A percentile compares a stretch with the other conserved stretches of the same genome.
Evolutionary conservation across 228 moss, liverwort and hornwort genomes (phyloP).

Genomic region (Sphagnum fallax): DNA sequence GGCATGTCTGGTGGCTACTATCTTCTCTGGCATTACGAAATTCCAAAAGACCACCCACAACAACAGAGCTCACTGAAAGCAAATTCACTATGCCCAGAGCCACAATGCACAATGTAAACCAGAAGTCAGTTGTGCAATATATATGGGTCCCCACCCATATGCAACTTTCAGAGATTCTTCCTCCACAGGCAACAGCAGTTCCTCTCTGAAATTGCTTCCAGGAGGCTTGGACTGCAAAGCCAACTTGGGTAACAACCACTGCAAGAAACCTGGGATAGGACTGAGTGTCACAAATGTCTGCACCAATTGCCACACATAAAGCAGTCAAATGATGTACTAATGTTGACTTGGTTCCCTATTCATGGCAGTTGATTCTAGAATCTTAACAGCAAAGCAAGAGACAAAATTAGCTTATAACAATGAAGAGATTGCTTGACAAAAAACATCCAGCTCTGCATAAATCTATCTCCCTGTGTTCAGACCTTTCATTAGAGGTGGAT

Average conservation of each 20-base stretch:
- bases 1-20: neutral
- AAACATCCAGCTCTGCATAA: neutral
- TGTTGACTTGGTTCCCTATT: neutral
- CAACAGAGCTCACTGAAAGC: too few species aligned
- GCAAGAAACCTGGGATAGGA: conserved; percentile 80
- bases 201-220: conserved; percentile 52
- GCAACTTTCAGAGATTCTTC: conserved; percentile 29
- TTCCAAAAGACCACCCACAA: too few species aligned
- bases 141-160: conserved; percentile 10
- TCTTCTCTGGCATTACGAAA: too few species aligned
- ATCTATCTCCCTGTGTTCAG: too few species aligned
- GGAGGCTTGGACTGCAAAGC: conserved; percentile 57
- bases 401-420: neutral
- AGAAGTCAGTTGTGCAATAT: too few species aligned
- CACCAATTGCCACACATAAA: conserved; percentile 9
- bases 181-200: conserved; percentile 57
- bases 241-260: conserved; percentile 78
- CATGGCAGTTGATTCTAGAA: neutral
- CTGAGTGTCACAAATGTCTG: conserved; percentile 91
- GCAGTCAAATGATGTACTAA: neutral
- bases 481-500: too few species aligned
- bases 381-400: too few species aligned
- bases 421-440: neutral
- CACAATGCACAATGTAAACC: too few species aligned
- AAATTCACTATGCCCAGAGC: too few species aligned